Percentiles rank a stretch among this genome's conserved stretches.
Evolutionary conservation across 352 stramenopile genomes (phyloP).

Genomic region (Phytophthora aleatoria): DNA sequence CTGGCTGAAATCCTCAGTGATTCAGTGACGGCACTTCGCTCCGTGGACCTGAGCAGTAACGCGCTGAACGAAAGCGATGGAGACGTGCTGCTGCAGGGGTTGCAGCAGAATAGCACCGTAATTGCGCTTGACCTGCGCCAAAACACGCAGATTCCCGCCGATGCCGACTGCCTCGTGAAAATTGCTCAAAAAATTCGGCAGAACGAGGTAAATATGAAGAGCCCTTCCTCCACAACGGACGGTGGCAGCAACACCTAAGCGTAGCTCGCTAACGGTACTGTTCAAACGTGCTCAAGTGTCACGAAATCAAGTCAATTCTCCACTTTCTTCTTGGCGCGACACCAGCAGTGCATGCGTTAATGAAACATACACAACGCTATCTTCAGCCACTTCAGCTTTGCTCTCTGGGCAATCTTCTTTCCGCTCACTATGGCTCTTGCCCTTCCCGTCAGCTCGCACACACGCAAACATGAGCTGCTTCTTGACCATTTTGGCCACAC

Average conservation of each 20-base stretch:
- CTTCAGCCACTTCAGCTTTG: not conserved
- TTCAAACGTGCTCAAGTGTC: not conserved
- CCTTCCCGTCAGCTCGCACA: conserved; percentile 16
- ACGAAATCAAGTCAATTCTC: conserved; percentile 13
- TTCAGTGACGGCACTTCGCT: conserved; percentile 57
- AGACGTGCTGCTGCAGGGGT: conserved; percentile 56
- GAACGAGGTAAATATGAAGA: conserved; percentile 74
- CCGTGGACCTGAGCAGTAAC: conserved; percentile 88
- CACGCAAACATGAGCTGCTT: conserved; percentile 65
- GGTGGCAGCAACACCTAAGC: conserved; percentile 8
- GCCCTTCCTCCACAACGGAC: conserved; percentile 12
- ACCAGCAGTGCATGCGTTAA: conserved; percentile 66
- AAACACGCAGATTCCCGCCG: conserved; percentile 69
- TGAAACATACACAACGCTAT: conserved; percentile 56
- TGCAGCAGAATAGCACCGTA: conserved; percentile 66
- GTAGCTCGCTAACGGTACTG: not conserved
- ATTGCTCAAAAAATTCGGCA: conserved; percentile 76
- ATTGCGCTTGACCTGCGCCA: conserved; percentile 78
- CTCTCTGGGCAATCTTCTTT: conserved; percentile 1
- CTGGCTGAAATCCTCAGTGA: conserved; percentile 79
- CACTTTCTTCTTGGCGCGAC: conserved; percentile 38
- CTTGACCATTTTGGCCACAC: conserved; percentile 78
- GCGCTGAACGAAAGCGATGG: conserved; percentile 64
- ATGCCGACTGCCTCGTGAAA: conserved; percentile 60
- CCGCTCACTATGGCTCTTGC: not conserved